Base-by-base conservation (phyloP, 805 yeast species). In the Zygotorulaspora danielsina region DNA sequence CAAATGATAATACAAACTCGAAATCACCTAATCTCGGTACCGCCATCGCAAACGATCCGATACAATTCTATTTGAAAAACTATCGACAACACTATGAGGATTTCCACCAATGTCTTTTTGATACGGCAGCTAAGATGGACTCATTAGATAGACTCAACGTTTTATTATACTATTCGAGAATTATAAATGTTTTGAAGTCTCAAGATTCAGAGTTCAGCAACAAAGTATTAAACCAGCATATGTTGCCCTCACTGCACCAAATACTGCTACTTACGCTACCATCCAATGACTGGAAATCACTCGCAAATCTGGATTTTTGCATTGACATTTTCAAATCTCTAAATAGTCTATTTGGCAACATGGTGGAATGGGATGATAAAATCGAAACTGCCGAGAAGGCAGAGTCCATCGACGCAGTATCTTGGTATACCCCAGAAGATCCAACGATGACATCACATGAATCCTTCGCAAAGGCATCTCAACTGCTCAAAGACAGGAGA, bases 1-100 rank as follows among this genome's bases (percentile, higher is more conserved):
- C 63, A 81, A 28, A 70, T 84, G 43, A 69, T 84, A 30, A 84
- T 81, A 46, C 43, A 13, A 30, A 43, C 15, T 34, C 41, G n/a
- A 27, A 31, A 13, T 38, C 42, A 16, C 32, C 41, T n/a, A 51
- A 48, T 6, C 54, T 58, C 29, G 41, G 39, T 11, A 30, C 45
- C 8, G 44, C 55, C 8, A 33, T 30, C 32, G 45, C 34, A 33
- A 33, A 33, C 19, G 62, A 55, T 19, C 63, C 63, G 2, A 43
- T 60, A 3, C 55, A 54, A 22, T 61, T 61, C 38, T 60, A 59
- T 40, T 33, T 57, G 19, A 43, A 38, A 16, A 45, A 54, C 26
- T 59, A 55, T 36, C 46, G 42, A 12, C 55, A 58, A 13, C 62
- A 60, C 36, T 52, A 53, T 34, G 64, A 59, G 30, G 66, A 61